phyloP scores from a whole-genome alignment of 208 protist species.

The Leishmania amazonensis region DNA sequence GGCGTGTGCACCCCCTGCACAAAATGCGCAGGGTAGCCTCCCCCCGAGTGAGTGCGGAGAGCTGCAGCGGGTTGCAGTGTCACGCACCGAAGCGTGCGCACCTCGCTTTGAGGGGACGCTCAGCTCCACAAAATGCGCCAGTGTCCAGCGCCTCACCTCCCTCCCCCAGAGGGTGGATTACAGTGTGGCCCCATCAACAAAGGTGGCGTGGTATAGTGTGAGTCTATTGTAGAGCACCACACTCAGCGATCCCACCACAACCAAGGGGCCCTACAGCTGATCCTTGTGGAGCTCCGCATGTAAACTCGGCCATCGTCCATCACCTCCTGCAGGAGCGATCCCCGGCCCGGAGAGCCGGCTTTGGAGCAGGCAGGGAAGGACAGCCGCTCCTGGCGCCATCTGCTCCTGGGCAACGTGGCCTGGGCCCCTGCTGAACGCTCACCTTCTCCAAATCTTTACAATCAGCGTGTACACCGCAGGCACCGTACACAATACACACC shows the following conservation, averaged over 20 bases:
- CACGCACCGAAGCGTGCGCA: not conserved
- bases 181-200: not conserved
- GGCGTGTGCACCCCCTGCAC: too few species aligned
- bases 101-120: not conserved
- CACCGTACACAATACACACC: not conserved
- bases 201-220: not conserved
- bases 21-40: not conserved
- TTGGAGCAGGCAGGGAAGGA: too few species aligned
- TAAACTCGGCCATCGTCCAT: not conserved
- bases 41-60: too few species aligned
- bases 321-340: not conserved
- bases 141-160: not conserved
- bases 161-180: not conserved
- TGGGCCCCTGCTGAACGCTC: not conserved
- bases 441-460: not conserved
- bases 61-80: not conserved
- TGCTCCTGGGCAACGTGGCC: too few species aligned
- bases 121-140: not conserved
- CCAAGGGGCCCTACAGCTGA: not conserved
- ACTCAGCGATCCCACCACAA: not conserved
- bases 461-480: not conserved
- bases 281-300: not conserved
- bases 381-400: too few species aligned
- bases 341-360: too few species aligned
- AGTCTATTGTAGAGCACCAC: not conserved